A percentile compares a stretch with the other conserved stretches of the same genome.
These are phyloP conservation scores for Sporisorium sorghi DNA, from an alignment of 1,284 basidiomycete species.

Conservation along the genomic window DNA sequence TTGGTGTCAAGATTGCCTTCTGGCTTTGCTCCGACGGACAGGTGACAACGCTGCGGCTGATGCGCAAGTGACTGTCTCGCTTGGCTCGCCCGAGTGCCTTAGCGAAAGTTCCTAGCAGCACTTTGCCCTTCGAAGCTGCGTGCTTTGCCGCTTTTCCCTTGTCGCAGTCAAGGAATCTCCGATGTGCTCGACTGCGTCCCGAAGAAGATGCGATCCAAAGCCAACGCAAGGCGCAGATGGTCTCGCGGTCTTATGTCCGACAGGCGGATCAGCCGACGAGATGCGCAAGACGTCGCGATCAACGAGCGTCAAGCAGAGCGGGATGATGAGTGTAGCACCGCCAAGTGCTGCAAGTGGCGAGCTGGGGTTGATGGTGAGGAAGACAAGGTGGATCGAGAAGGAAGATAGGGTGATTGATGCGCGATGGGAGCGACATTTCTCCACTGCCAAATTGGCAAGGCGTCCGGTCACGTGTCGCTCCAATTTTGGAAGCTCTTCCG, in stretches of 20 bases:
- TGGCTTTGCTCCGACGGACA: neutral
- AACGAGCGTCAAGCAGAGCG: neutral
- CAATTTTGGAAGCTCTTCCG: slow-evolving; percentile 12
- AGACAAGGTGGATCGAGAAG: slow-evolving; percentile 2
- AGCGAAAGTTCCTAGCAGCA: neutral
- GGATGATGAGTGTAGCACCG: neutral
- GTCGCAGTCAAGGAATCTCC: neutral
- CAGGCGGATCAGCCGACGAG: neutral
- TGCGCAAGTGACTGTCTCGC: neutral
- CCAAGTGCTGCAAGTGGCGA: neutral
- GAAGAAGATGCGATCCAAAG: neutral
- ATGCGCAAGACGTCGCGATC: neutral
- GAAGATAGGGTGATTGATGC: neutral
- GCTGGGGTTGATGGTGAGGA: slow-evolving; percentile 16
- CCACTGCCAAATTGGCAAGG: slow-evolving; percentile 19
- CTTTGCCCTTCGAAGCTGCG: neutral
- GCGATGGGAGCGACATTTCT: slow-evolving; percentile 15
- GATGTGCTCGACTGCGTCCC: neutral
- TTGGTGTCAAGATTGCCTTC: neutral
- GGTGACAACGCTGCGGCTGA: neutral
- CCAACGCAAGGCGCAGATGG: neutral
- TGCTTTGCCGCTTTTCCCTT: neutral
- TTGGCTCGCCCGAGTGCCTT: neutral
- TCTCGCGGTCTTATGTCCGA: neutral
- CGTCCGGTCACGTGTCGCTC: slow-evolving; percentile 31